A percentile compares a stretch with the other conserved stretches of the same genome.
Conservation (phyloP, 169 alveolate genomes). For the Sarcocystis neurona region DNA sequence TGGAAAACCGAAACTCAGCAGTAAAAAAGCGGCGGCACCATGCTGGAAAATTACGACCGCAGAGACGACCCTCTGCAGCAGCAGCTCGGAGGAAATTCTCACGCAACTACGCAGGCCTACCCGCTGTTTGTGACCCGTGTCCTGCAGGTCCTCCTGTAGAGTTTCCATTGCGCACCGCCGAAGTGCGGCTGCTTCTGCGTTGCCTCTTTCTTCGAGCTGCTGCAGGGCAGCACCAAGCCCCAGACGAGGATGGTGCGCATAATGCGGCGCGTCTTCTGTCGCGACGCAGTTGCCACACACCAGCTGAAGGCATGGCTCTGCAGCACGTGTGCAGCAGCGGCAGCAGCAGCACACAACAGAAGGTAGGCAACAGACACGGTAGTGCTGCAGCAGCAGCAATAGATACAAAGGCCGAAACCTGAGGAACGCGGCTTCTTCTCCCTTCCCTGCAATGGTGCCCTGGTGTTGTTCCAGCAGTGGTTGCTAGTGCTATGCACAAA, state of each 20-base stretch:
- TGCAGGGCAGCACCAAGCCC: neutral
- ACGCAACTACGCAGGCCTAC: neutral
- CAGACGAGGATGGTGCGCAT: neutral
- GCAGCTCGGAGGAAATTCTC: too few relatives aligned
- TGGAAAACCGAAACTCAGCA: too few relatives aligned
- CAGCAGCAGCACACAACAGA: neutral
- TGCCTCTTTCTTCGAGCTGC: neutral
- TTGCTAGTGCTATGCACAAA: too few relatives aligned
- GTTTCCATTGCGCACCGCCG: neutral
- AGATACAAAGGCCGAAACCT: neutral
- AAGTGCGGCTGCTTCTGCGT: neutral
- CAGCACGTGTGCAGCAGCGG: neutral
- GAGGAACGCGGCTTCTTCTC: too few relatives aligned
- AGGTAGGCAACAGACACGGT: neutral
- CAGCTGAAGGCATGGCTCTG: neutral
- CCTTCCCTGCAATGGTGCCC: too few relatives aligned
- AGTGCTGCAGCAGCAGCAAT: neutral
- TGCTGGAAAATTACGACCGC: too few relatives aligned
- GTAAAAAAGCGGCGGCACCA: too few relatives aligned
- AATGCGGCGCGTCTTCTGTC: slow-evolving; percentile 13
- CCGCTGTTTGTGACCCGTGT: neutral
- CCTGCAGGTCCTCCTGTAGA: neutral
- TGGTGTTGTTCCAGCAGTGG: too few relatives aligned
- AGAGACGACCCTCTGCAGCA: too few relatives aligned
- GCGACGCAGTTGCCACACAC: neutral